Evolutionary conservation across 2,329 filamentous ascomycete species (phyloP).

Genomic region (Aspergillus niger): DNA sequence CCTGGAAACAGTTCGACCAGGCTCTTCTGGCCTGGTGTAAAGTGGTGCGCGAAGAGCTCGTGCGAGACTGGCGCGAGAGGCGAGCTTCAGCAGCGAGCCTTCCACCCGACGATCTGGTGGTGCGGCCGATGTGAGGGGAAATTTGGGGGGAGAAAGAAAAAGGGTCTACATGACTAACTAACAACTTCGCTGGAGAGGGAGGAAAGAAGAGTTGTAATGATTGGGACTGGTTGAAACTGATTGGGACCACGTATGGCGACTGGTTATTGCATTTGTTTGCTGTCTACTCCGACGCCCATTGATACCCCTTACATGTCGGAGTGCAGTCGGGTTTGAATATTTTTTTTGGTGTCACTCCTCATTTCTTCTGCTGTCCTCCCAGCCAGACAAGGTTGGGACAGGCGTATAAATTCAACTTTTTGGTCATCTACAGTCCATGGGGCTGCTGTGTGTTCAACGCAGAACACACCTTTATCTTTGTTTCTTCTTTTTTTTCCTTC

Average conservation of each 20-base stretch:
- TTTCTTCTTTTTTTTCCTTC: neutral
- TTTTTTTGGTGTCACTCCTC: neutral
- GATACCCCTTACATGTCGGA: conserved; percentile 6
- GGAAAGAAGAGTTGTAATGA: neutral
- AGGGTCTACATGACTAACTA: neutral
- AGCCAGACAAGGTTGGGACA: neutral
- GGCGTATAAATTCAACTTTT: neutral
- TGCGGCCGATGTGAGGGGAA: conserved; percentile 5
- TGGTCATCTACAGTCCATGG: neutral
- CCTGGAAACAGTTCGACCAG: conserved; percentile 80
- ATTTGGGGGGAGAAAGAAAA: neutral
- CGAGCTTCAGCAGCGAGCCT: conserved; percentile 22
- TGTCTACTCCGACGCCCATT: conserved; percentile 10
- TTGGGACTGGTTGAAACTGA: neutral
- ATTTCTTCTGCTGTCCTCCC: neutral
- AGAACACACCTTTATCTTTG: neutral
- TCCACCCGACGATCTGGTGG: conserved; percentile 23
- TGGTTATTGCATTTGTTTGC: conserved; percentile 8
- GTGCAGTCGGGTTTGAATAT: conserved; percentile 1
- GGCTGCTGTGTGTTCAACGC: neutral
- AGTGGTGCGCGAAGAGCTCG: conserved; percentile 77
- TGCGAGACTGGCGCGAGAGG: conserved; percentile 64
- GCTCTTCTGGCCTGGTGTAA: conserved; percentile 82
- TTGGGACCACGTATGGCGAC: conserved; percentile 2
- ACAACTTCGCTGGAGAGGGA: neutral